Percentiles rank a stretch among this genome's conserved stretches.
These are phyloP conservation scores for Colletotrichum karsti DNA, from an alignment of 2,329 filamentous ascomycete genomes.

Conservation along the genomic window DNA sequence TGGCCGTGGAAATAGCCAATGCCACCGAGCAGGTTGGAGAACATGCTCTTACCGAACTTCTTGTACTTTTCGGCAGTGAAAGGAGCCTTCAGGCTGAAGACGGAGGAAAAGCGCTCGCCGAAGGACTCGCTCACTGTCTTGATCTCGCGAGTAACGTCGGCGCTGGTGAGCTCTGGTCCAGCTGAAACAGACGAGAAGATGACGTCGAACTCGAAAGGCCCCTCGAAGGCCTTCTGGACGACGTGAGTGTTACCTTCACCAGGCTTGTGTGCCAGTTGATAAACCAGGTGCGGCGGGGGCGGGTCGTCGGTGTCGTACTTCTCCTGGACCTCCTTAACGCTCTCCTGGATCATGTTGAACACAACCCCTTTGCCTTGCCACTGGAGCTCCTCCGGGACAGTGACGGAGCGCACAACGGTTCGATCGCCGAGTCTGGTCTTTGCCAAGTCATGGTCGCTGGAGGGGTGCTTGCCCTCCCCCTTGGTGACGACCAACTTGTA, in stretches of 20 bases:
- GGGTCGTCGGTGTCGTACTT: constrained; percentile 66
- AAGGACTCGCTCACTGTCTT: constrained; percentile 73
- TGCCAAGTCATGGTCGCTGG: constrained; percentile 72
- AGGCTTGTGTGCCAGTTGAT: constrained; percentile 77
- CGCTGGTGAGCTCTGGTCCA: constrained; percentile 58
- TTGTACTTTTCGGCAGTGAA: constrained; percentile 79
- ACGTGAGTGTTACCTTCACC: constrained; percentile 83
- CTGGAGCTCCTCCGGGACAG: constrained; percentile 71
- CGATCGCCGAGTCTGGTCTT: constrained; percentile 76
- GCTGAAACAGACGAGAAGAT: constrained; percentile 74
- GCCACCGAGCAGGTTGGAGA: constrained; percentile 93
- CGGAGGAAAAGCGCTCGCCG: constrained; percentile 74
- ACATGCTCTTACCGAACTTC: constrained; percentile 86
- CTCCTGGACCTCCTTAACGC: constrained; percentile 58
- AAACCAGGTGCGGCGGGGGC: constrained; percentile 86
- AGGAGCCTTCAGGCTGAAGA: constrained; percentile 78
- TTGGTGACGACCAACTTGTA: constrained; percentile 83
- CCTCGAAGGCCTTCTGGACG: constrained; percentile 91
- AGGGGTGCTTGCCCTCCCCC: constrained; percentile 69
- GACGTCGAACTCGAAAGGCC: constrained; percentile 91
- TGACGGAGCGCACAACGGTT: constrained; percentile 79
- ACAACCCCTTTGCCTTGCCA: constrained; percentile 83
- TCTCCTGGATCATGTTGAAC: constrained; percentile 61
- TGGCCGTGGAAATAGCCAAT: constrained; percentile 96
- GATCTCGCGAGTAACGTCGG: constrained; percentile 77